Evolutionary conservation across 2,329 filamentous ascomycete species (phyloP), one percentile per base, ranked within the genome.

Genomic region (Alternaria conjuncta): DNA sequence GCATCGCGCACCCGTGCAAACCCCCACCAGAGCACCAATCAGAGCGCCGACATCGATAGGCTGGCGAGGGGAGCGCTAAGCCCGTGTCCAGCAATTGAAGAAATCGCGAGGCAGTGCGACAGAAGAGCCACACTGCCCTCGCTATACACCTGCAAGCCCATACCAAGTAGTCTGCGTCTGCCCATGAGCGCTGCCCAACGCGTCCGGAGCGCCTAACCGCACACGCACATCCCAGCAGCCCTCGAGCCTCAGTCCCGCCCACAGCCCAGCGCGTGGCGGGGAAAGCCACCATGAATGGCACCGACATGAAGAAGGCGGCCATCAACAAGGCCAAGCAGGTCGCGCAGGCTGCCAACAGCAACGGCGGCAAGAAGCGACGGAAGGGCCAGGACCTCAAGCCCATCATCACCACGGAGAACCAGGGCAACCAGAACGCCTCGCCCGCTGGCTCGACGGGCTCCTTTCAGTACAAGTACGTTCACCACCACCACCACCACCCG

Each of bases 341-440:
- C 77, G 87, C 87, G 65, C 83, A 86, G 82, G 86, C 84, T 57
- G 83, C 84, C 57, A 84, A 84, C 80, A 83, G 82, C 64, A 87
- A 84, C 78, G 84, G 83, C 73, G 85, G 83, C 67, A 92, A 92
- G 85, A 93, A 93, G 85, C 86, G 90, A 76, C 90, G 90, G 84
- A 93, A 93, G 85, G 89, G 90, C 45, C 86, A 86, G 57, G 83
- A 85, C 68, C 82, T 92, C 70, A 92, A 92, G 82, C 91, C 91
- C 73, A 92, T 93, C 76, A 90, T 93, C 80, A 93, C 90, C 44
- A 91, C 86, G 63, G 90, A 92, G 73, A 74, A 83, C 79, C 80
- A 84, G 81, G 76, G 80, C 74, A 67, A 70, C 74, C 82, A 81
- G 79, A 75, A 84, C 69, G 72, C 81, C 78, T 81, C 84, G 69